These are phyloP conservation scores for Rhododendron ferrugineum DNA, from an alignment of 148 eudicot species.

Conservation along the genomic window DNA sequence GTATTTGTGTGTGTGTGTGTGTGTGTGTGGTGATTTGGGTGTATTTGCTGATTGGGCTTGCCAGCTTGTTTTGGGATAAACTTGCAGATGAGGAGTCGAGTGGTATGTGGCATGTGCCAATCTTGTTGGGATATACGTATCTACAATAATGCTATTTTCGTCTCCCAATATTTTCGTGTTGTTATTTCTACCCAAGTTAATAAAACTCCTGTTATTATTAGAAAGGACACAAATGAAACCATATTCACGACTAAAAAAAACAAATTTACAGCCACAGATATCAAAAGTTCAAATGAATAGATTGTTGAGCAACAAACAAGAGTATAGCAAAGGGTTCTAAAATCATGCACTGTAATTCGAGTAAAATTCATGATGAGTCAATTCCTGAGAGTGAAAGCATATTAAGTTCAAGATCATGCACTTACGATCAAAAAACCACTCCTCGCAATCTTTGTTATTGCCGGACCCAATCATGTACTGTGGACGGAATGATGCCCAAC, in stretches of 20 bases:
- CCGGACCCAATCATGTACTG: constrained; percentile 96
- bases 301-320: not conserved
- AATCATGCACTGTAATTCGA: not conserved
- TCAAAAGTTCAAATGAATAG: not conserved
- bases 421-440: constrained; percentile 98
- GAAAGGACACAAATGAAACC: not conserved
- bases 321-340: not conserved
- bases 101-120: not conserved
- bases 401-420: not conserved
- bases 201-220: not conserved
- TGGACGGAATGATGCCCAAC: constrained; percentile 81
- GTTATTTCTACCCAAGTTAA: not conserved
- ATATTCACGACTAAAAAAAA: not conserved
- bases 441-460: constrained; percentile 97
- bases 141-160: not conserved
- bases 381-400: not conserved
- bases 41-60: not conserved
- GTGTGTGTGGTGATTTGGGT: no score
- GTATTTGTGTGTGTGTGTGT: no score
- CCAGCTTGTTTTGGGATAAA: not conserved
- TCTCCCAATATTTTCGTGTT: not conserved
- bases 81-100: not conserved
- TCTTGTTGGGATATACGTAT: not conserved
- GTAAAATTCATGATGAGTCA: not conserved
- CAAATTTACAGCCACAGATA: not conserved